Base-by-base conservation (phyloP, 169 alveolate genomes). In the Prorocentrum cordatum region DNA sequence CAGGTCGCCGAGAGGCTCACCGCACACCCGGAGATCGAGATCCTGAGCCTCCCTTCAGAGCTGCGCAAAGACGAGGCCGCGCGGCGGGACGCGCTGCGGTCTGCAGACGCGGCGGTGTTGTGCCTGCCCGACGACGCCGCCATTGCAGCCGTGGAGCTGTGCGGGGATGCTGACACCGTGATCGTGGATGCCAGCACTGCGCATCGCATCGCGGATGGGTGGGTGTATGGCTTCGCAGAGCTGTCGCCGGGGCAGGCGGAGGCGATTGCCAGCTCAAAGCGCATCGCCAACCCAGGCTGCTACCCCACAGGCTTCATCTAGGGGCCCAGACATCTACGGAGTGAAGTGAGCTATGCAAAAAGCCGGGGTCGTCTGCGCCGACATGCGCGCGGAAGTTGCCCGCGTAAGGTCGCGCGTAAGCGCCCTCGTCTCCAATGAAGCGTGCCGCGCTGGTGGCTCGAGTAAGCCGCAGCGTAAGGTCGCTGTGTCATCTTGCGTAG, bases 81-180 rank as follows among this genome's bases (percentile, higher is more conserved):
- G 29, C 61, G 89, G 26, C 62, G 67, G 1, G 89, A 59, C 2
- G 89, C 89, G 14, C 66, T 80, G 14, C 75, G 61, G 39, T 39
- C 64, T 4, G 89, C 89, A 12, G 89, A 80, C 4, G 89, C 89
- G 1, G 89, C 89, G 12, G 89, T 80, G 18, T 50, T 80, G 32
- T 80, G 89, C 79, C 79, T 80, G 42, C 89, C 89, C 16, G 89
- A 80, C 26, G 89, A 80, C 29, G 89, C 89, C 6, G 89, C 89
- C 42, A 61, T 59, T 24, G 89, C 89, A 3, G 89, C 89, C 2
- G 89, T 80, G 45, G 89, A 75, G 18, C 68, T 2, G 70, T 59
- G 33, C 47, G 1, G 45, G 47, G 89, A 68, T 50, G 59, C 77
- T 16, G 73, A 61, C 24, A 80, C 89, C 6, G 89, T 80, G 14